A percentile compares a stretch with the other conserved stretches of the same genome.
Evolutionary conservation across 1,139 yeast species (phyloP).

Genomic region (Yamadazyma songkhlaensis): DNA sequence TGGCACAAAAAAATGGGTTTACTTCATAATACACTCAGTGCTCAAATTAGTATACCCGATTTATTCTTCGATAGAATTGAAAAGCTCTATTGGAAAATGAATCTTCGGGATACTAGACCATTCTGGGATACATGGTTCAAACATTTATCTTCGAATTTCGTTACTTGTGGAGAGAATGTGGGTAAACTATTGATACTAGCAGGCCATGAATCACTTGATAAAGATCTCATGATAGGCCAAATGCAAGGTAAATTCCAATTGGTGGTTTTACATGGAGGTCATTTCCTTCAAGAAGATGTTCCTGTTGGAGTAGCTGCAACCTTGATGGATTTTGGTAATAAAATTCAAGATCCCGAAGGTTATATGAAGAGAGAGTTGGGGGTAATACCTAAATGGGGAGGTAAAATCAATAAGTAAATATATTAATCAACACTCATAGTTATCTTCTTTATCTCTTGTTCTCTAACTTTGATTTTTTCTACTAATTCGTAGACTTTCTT

Average conservation of each 20-base stretch:
- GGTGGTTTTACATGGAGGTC: constrained; percentile 80
- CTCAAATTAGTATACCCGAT: constrained; percentile 74
- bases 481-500: constrained; percentile 82
- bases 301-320: constrained; percentile 66
- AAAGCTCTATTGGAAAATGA: constrained; percentile 55
- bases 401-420: constrained; percentile 28
- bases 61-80: constrained; percentile 30
- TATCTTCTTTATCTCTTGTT: constrained; percentile 21
- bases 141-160: constrained; percentile 65
- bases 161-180: constrained; percentile 33
- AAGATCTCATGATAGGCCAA: constrained; percentile 83
- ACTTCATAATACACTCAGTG: constrained; percentile 60
- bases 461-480: constrained; percentile 42
- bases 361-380: constrained; percentile 38
- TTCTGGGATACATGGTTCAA: constrained; percentile 85
- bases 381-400: constrained; percentile 53
- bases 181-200: constrained; percentile 80
- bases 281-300: constrained; percentile 87
- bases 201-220: constrained; percentile 87
- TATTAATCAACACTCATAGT: constrained; percentile 29
- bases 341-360: constrained; percentile 40
- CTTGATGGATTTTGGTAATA: constrained; percentile 46
- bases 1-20: constrained; percentile 64
- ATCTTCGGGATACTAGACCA: constrained; percentile 55
- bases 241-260: constrained; percentile 96